Evolutionary conservation across 257 asterid species (phyloP).

Genomic region (Jasminum sambac): DNA sequence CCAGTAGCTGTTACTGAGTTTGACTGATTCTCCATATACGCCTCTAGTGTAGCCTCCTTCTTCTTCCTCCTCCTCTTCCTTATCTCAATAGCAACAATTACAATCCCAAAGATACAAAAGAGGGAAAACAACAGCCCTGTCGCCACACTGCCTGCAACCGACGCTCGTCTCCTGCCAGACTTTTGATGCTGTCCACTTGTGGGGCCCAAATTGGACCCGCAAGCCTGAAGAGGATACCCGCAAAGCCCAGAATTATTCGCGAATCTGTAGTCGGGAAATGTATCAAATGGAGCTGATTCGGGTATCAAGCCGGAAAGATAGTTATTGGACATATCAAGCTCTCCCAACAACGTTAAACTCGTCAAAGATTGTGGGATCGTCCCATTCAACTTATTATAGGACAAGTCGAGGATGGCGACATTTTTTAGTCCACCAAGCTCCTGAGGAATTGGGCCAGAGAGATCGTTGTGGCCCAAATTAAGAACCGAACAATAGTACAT

Average conservation of each 20-base stretch:
- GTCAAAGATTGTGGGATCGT: constrained; percentile 67
- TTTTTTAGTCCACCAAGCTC: constrained; percentile 71
- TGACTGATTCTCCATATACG: constrained; percentile 70
- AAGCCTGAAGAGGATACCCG: constrained; percentile 72
- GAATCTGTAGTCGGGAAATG: constrained; percentile 66
- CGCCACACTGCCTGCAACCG: constrained; percentile 85
- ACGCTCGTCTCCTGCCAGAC: constrained; percentile 61
- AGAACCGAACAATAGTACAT: constrained; percentile 70
- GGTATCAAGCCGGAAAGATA: constrained; percentile 77
- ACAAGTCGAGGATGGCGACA: constrained; percentile 81
- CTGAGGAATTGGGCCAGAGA: constrained; percentile 77
- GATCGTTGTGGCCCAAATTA: constrained; percentile 76
- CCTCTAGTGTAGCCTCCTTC: constrained; percentile 78
- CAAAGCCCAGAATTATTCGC: constrained; percentile 81
- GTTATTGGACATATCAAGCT: constrained; percentile 76
- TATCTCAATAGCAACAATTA: constrained; percentile 63
- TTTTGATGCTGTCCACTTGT: constrained; percentile 40
- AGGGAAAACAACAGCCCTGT: constrained; percentile 79
- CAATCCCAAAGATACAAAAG: constrained; percentile 74
- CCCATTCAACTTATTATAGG: constrained; percentile 68
- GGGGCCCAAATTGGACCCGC: constrained; percentile 36
- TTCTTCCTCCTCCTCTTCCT: constrained; percentile 66
- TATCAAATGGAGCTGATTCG: constrained; percentile 73
- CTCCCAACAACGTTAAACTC: constrained; percentile 67
- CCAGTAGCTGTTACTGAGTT: constrained; percentile 62